Conservation (phyloP, 108 stramenopile genomes). For the Pseudonitzschia pungens region DNA sequence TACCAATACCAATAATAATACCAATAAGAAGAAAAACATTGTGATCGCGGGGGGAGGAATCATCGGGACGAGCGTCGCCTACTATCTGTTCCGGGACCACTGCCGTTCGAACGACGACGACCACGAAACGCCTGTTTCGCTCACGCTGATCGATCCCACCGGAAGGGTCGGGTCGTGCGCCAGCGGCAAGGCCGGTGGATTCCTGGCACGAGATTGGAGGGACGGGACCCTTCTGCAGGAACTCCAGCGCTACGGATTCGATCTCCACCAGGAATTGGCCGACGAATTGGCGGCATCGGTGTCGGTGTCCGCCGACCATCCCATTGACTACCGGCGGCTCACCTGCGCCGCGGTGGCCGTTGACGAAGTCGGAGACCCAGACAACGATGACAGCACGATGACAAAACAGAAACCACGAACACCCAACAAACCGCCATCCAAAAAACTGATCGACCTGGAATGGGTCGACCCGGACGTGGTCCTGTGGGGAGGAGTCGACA, state of each 20-base stretch:
- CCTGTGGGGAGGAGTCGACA: conserved; percentile 4
- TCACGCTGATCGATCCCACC: conserved; percentile 57
- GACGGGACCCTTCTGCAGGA: conserved; percentile 44
- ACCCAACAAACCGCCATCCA: conserved; percentile 23
- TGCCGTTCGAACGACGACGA: neutral
- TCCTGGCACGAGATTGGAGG: conserved; percentile 77
- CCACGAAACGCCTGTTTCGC: neutral
- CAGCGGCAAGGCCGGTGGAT: conserved; percentile 74
- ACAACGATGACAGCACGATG: neutral
- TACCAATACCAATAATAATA: neutral
- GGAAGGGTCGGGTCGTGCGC: conserved; percentile 62
- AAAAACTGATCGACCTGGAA: conserved; percentile 41
- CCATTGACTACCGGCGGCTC: conserved; percentile 56
- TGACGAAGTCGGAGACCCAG: conserved; percentile 16
- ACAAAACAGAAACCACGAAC: neutral
- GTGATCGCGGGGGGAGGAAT: conserved; percentile 73
- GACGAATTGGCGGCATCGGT: conserved; percentile 39
- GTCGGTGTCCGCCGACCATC: conserved; percentile 1
- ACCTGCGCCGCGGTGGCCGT: conserved; percentile 48
- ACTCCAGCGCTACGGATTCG: conserved; percentile 60
- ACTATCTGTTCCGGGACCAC: conserved; percentile 47
- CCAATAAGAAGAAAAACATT: conserved; percentile 9
- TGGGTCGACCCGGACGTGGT: conserved; percentile 50
- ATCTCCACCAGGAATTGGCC: conserved; percentile 68
- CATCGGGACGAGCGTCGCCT: conserved; percentile 56